phyloP scores from a whole-genome alignment of 176 grass and related monocot genomes.

The Calamus simplicifolius region DNA sequence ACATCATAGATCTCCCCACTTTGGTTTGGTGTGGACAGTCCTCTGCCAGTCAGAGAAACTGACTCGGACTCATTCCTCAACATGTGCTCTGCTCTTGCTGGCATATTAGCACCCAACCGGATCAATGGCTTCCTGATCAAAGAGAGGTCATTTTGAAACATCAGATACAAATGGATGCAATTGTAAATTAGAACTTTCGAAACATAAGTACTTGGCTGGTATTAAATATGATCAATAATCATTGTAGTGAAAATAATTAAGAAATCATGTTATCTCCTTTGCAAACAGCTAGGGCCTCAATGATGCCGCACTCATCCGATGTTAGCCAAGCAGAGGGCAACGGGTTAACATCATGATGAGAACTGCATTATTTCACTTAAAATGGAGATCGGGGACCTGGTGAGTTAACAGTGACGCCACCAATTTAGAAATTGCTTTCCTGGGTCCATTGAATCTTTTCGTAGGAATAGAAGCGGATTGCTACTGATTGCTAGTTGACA shows the following conservation, averaged over 20 bases:
- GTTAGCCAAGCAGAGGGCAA: constrained; percentile 35
- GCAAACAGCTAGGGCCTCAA: constrained; percentile 42
- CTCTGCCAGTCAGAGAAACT: constrained; percentile 38
- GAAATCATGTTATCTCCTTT: constrained; percentile 9
- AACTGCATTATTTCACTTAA: constrained; percentile 13
- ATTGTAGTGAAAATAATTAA: constrained; percentile 7
- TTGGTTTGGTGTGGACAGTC: constrained; percentile 45
- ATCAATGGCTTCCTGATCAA: constrained; percentile 68
- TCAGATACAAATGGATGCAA: constrained; percentile 4
- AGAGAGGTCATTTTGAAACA: constrained; percentile 4
- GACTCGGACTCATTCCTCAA: constrained; percentile 37
- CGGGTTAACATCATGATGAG: constrained; percentile 23
- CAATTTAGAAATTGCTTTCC: too few relatives aligned
- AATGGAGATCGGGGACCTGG: too few relatives aligned
- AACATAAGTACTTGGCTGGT: too few relatives aligned
- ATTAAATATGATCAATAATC: too few relatives aligned
- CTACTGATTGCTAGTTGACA: too few relatives aligned
- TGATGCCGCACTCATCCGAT: constrained; percentile 28
- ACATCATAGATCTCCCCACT: constrained; percentile 49
- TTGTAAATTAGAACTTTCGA: too few relatives aligned
- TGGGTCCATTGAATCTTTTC: too few relatives aligned
- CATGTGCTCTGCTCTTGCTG: constrained; percentile 64
- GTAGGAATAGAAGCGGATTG: too few relatives aligned
- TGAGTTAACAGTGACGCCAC: too few relatives aligned
- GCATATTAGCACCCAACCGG: constrained; percentile 71